Conservation (phyloP, 495 filamentous ascomycete species). For the Aspergillus ostianus region DNA sequence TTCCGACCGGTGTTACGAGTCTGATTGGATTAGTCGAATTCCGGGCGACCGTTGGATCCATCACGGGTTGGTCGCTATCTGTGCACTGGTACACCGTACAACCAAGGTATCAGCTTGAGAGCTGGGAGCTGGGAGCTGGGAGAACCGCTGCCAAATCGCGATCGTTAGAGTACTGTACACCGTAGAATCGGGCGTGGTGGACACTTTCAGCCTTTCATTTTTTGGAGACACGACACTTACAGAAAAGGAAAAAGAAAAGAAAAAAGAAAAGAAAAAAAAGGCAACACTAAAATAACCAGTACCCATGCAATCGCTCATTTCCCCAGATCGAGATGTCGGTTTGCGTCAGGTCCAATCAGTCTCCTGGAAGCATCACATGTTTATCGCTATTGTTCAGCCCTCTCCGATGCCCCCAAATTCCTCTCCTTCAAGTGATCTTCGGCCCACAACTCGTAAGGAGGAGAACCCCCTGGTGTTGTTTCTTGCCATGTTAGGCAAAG, state of each 20-base stretch:
- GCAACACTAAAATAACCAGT: no score
- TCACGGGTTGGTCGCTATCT: constrained; percentile 19
- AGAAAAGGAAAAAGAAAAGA: not conserved
- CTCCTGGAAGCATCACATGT: not conserved
- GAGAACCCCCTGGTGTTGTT: not conserved
- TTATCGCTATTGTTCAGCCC: not conserved
- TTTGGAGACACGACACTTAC: not conserved
- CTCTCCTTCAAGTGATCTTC: not conserved
- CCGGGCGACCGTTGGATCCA: constrained; percentile 27
- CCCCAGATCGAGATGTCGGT: not conserved
- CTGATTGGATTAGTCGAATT: constrained; percentile 18
- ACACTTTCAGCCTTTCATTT: not conserved
- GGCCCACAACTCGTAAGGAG: not conserved
- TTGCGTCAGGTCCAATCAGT: not conserved
- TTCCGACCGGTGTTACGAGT: constrained; percentile 16
- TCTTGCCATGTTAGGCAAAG: constrained; percentile 9
- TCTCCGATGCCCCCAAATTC: not conserved
- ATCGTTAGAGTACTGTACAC: not conserved
- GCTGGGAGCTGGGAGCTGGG: not conserved
- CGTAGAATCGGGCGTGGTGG: not conserved
- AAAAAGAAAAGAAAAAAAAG: not conserved
- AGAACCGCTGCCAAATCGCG: not conserved
- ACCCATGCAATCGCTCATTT: not conserved
- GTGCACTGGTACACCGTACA: constrained; percentile 15
- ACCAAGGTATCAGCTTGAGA: not conserved